Evolutionary conservation across 805 yeast genomes (phyloP).

Genomic region (Danielia oregonensis): DNA sequence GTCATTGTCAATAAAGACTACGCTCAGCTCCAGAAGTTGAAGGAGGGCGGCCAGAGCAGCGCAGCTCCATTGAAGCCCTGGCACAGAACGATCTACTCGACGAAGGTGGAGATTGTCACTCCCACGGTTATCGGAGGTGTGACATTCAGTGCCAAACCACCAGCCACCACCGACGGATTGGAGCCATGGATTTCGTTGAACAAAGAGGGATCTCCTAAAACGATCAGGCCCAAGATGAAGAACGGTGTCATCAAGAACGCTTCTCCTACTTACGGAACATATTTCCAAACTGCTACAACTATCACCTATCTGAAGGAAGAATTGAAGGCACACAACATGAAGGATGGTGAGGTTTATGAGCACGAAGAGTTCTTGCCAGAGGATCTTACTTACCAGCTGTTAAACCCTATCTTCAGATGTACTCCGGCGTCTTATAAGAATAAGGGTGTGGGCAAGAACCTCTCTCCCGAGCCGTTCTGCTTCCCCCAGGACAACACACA

Average conservation of each 20-base stretch:
- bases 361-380: conserved; percentile 60
- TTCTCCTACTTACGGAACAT: conserved; percentile 70
- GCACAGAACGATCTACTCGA: conserved; percentile 65
- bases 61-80: conserved; percentile 50
- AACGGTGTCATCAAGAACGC: conserved; percentile 66
- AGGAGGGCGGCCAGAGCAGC: conserved; percentile 16
- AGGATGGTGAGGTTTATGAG: conserved; percentile 51
- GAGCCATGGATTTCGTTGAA: conserved; percentile 80
- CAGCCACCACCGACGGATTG: conserved; percentile 63
- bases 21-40: conserved; percentile 21
- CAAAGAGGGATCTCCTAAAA: conserved; percentile 75
- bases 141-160: conserved; percentile 66
- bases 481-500: conserved; percentile 63
- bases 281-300: conserved; percentile 69
- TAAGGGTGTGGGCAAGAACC: conserved; percentile 58
- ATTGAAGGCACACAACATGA: conserved; percentile 71
- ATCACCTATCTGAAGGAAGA: conserved; percentile 54
- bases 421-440: conserved; percentile 71
- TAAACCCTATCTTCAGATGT: conserved; percentile 81
- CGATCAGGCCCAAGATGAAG: conserved; percentile 71
- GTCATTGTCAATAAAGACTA: conserved; percentile 29
- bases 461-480: conserved; percentile 76
- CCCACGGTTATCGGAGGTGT: conserved; percentile 65
- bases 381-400: conserved; percentile 64
- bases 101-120: conserved; percentile 53